phyloP scores from a whole-genome alignment of 2,329 filamentous ascomycete species.

The Colletotrichum australisinense region DNA sequence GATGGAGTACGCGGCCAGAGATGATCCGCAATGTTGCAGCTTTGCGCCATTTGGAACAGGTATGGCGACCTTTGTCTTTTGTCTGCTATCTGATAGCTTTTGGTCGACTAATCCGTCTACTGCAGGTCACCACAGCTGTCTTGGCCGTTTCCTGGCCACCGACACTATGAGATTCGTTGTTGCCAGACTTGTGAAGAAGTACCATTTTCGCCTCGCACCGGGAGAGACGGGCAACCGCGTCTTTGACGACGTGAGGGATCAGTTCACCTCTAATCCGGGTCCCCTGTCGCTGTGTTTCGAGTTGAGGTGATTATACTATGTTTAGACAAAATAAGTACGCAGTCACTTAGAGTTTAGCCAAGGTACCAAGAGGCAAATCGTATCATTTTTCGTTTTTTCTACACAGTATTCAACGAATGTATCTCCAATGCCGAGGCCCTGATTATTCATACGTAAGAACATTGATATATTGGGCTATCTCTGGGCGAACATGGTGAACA shows the following conservation, averaged over 20 bases:
- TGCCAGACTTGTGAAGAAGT: constrained; percentile 31
- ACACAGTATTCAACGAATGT: not conserved
- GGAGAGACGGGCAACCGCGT: constrained; percentile 31
- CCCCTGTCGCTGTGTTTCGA: constrained; percentile 33
- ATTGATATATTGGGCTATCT: not conserved
- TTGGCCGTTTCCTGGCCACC: constrained; percentile 30
- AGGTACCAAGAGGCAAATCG: not conserved
- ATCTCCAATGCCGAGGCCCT: not conserved
- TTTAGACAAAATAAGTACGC: not conserved
- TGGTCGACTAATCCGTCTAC: not conserved
- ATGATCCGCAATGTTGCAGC: constrained; percentile 45
- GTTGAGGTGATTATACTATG: constrained; percentile 13
- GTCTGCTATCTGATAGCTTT: not conserved
- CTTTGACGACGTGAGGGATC: constrained; percentile 30
- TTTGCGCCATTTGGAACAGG: constrained; percentile 47
- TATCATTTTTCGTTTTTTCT: not conserved
- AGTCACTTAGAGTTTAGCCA: not conserved
- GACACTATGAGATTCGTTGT: constrained; percentile 33
- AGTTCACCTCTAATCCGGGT: constrained; percentile 33
- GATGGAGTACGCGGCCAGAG: constrained; percentile 48
- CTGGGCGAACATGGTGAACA: not conserved
- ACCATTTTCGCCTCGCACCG: constrained; percentile 24
- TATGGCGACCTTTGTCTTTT: constrained; percentile 2
- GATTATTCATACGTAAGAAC: not conserved
- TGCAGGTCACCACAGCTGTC: constrained; percentile 32